These are phyloP conservation scores for Colletotrichum acutatum DNA, from an alignment of 2,329 filamentous ascomycete species.

Conservation along the genomic window DNA sequence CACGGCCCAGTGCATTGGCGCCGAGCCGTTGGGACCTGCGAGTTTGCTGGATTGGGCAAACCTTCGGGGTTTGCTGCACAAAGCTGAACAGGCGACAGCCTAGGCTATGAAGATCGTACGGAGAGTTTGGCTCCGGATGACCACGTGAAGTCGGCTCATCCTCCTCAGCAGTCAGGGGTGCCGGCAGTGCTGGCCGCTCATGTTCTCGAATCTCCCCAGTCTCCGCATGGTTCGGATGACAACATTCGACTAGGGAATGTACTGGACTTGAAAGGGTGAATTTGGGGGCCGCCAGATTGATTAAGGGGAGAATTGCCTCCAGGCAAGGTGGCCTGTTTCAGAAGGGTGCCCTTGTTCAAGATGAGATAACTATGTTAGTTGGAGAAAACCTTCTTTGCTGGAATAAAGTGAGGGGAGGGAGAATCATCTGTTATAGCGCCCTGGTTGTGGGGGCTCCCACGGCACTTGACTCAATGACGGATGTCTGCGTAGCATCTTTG, in stretches of 20 bases:
- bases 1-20: slow-evolving; percentile 19
- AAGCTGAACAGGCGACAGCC: background rate
- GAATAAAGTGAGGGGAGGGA: background rate
- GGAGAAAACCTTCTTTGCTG: slow-evolving; percentile 13
- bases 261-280: background rate
- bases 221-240: slow-evolving; percentile 19
- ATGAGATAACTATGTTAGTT: slow-evolving; percentile 5
- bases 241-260: background rate
- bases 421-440: background rate
- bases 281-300: slow-evolving; percentile 11
- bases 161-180: background rate
- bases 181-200: background rate
- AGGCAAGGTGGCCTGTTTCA: background rate
- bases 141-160: slow-evolving; percentile 4
- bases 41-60: background rate
- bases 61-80: background rate
- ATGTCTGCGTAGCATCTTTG: background rate
- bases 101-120: background rate
- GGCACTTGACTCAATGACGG: background rate
- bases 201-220: background rate
- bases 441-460: background rate
- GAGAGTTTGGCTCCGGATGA: slow-evolving; percentile 9
- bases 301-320: slow-evolving; percentile 17
- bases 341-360: background rate
- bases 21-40: slow-evolving; percentile 27